These are phyloP conservation scores for Brassica carinata DNA, from an alignment of 345 rosid genomes.

Conservation along the genomic window DNA sequence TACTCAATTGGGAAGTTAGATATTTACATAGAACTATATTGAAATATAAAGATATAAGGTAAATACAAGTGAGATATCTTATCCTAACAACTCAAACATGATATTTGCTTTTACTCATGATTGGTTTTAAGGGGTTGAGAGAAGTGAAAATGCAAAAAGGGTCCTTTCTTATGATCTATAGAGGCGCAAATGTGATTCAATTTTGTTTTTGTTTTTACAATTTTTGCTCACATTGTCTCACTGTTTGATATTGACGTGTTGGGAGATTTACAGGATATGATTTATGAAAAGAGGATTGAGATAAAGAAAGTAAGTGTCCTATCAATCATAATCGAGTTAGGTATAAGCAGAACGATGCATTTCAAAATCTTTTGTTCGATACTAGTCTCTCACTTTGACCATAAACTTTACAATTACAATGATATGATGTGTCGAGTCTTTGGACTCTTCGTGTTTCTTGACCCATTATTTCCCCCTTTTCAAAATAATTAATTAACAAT, in stretches of 20 bases:
- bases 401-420: slow-evolving; percentile 22
- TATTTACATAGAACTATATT: neutral
- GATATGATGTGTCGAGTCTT: slow-evolving; percentile 26
- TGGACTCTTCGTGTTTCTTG: slow-evolving; percentile 19
- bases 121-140: neutral
- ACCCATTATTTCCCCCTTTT: slow-evolving; percentile 12
- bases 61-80: neutral
- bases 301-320: slow-evolving; percentile 25
- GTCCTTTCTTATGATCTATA: neutral
- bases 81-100: neutral
- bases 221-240: neutral
- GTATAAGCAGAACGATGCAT: slow-evolving; percentile 20
- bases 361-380: slow-evolving; percentile 25
- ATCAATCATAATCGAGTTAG: slow-evolving; percentile 37
- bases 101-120: neutral
- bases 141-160: neutral
- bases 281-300: slow-evolving; percentile 4
- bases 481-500: slow-evolving; percentile 16
- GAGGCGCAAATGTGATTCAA: slow-evolving; percentile 9
- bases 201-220: neutral
- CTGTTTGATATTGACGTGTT: slow-evolving; percentile 6
- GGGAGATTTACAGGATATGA: neutral
- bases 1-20: neutral
- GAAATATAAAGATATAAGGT: neutral
- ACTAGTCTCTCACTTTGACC: slow-evolving; percentile 35